These are phyloP conservation scores for Metarhizium brunneum DNA, from an alignment of 2,329 filamentous ascomycete species.

Conservation along the genomic window DNA sequence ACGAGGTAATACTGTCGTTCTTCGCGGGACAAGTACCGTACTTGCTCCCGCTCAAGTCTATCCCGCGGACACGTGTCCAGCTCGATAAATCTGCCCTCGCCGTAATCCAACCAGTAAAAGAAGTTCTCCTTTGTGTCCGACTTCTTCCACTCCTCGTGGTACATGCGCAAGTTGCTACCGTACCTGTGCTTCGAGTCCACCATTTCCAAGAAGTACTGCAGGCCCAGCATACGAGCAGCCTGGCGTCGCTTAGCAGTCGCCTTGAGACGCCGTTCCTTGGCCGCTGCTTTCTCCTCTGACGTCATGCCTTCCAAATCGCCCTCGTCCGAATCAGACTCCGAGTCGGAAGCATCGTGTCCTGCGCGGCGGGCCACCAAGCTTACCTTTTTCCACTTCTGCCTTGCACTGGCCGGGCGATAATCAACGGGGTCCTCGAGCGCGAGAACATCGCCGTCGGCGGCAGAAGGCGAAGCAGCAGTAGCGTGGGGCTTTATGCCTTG, in stretches of 20 bases:
- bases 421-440: slow-evolving; percentile 10
- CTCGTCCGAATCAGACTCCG: slow-evolving; percentile 36
- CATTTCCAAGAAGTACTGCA: slow-evolving; percentile 82
- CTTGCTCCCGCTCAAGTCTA: slow-evolving; percentile 65
- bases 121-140: slow-evolving; percentile 74
- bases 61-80: slow-evolving; percentile 64
- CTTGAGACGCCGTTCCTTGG: slow-evolving; percentile 32
- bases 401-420: slow-evolving; percentile 32
- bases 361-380: slow-evolving; percentile 63
- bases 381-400: slow-evolving; percentile 66
- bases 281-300: slow-evolving; percentile 28
- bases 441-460: slow-evolving; percentile 2
- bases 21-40: slow-evolving; percentile 75
- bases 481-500: slow-evolving; percentile 36
- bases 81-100: slow-evolving; percentile 62
- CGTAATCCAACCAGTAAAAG: slow-evolving; percentile 88
- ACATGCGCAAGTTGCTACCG: slow-evolving; percentile 70
- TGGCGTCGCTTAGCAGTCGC: slow-evolving; percentile 50
- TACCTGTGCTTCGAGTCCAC: slow-evolving; percentile 81
- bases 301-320: slow-evolving; percentile 21
- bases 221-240: slow-evolving; percentile 69
- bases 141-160: slow-evolving; percentile 78
- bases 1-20: slow-evolving; percentile 77
- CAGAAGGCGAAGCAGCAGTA: slow-evolving; percentile 10
- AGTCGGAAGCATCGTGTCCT: slow-evolving; percentile 53